Evolutionary conservation across 768 basidiomycete genomes (phyloP), one percentile per base, ranked within the genome.

Genomic region (Paxillus involutus): DNA sequence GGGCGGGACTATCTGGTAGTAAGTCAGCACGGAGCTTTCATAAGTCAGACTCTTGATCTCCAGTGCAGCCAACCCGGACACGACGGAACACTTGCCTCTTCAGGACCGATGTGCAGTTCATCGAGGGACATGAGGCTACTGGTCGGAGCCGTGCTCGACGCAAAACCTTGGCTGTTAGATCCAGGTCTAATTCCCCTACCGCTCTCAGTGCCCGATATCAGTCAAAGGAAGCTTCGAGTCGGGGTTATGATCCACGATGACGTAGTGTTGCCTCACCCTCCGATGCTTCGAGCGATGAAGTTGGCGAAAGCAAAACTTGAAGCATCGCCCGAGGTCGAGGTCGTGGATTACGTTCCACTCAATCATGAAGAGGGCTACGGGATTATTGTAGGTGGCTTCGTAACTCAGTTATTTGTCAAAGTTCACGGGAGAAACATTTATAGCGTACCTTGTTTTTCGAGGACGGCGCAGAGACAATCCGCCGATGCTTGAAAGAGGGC

Each of bases 131-230:
- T 68, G 55, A 47, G 53, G 14, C 59, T 68, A 44, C 29, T 68
- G 30, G 56, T 65, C 4, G 51, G 51, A 35, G 52, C 50, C 7
- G 56, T 61, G 21, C 61, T 75, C 24, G 68, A 60, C 37, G 61
- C 63, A 12, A 56, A 73, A 50, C 80, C 79, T 1, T 80, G 77
- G 77, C 49, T 69, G 1, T 46, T 56, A n/a, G 77, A 80, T 56
- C 70, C 76, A 14, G 51, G 62, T 13, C 64, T 70, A 4, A 42
- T 74, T 14, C 71, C 72, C 2, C 63, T 75, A 10, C 61, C 66
- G 1, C 47, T 69, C 0, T 21, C 29, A 55, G 53, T 72, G 11
- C 62, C 53, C 44, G 65, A 72, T 49, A 55, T 51, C 45, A 55
- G 35, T 11, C 61, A 48, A 51, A 75, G 56, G 37, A 70, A 67